phyloP scores from a whole-genome alignment of 345 rosid genomes.

The Dimocarpus longan region DNA sequence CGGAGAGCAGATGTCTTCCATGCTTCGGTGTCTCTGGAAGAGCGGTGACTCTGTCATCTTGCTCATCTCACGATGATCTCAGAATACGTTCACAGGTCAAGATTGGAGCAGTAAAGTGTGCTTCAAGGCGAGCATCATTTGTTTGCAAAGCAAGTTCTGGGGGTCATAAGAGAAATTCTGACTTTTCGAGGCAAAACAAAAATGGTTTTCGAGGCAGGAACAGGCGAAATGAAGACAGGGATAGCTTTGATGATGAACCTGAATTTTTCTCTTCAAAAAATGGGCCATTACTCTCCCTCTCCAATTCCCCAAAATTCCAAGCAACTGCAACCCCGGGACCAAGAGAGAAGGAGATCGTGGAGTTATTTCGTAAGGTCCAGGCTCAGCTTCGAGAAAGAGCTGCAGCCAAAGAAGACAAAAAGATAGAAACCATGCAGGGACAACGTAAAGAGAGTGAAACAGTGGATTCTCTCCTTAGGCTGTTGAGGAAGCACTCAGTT shows the following conservation, averaged over 20 bases:
- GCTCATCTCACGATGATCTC: conserved; percentile 34
- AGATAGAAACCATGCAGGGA: conserved; percentile 51
- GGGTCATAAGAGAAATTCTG: conserved; percentile 68
- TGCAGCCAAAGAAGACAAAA: conserved; percentile 61
- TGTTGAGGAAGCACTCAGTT: conserved; percentile 76
- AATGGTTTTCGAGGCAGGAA: conserved; percentile 65
- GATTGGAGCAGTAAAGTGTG: conserved; percentile 40
- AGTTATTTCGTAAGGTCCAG: conserved; percentile 89
- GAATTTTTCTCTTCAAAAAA: conserved; percentile 59
- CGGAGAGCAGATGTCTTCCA: conserved; percentile 47
- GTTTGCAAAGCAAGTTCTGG: conserved; percentile 64
- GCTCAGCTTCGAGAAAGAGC: conserved; percentile 87
- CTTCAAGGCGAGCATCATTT: conserved; percentile 39
- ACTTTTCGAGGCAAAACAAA: conserved; percentile 64
- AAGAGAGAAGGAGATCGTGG: conserved; percentile 85
- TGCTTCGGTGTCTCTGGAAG: conserved; percentile 52
- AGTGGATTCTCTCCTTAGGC: conserved; percentile 77
- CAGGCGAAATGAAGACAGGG: conserved; percentile 61
- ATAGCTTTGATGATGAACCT: conserved; percentile 61
- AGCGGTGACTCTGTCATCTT: conserved; percentile 38
- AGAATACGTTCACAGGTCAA: conserved; percentile 35
- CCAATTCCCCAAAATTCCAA: conserved; percentile 64
- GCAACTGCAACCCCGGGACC: conserved; percentile 78
- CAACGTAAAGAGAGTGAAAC: conserved; percentile 71
- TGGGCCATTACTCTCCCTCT: conserved; percentile 61